Evolutionary conservation across 805 yeast genomes (phyloP), one percentile per base, ranked within the genome.

Genomic region (Candida germanica): DNA sequence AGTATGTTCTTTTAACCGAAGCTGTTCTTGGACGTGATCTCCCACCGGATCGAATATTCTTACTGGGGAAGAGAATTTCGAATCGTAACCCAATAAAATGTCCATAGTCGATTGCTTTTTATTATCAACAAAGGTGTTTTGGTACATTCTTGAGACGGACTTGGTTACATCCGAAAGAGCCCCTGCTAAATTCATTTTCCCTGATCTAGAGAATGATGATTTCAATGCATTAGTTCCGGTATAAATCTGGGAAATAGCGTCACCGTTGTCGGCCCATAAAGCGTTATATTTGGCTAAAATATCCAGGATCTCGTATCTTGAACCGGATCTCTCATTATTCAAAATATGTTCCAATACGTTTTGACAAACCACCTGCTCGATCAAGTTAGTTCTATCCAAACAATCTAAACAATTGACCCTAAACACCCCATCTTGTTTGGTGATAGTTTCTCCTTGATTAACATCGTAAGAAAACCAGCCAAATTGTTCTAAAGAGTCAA

Each of bases 151-250:
- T 27, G 95, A 82, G 6, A 93, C 96, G 0, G 96, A 87, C 60
- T 93, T 93, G 1, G 98, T 88, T 3, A 94, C 96, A 62, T 93
- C 99, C 0, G 96, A 84, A n/a, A 93, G 61, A 0, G 97, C 96
- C 23, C 98, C 97, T 0, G 98, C 98, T 36, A 93, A 64, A 29
- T 91, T 87, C 97, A 89, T 88, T 52, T 89, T 91, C 16, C 98
- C 98, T 19, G 86, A 81, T 54, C 99, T 75, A 1, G 98, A 86
- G 53, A 84, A 93, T 3, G 96, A 87, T 0, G 96, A 86, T 59
- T 93, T 93, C 40, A 76, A 53, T 0, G 80, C 81, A 50, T 70
- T 71, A 1, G 82, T 76, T 4, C 76, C 72, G 3, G 80, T 74
- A 49, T 80, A 80, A 42, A 78, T 81, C 31, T 70, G 76, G 8